phyloP scores from a whole-genome alignment of 805 yeast species.

The Sugiyamaella lignohabitans region DNA sequence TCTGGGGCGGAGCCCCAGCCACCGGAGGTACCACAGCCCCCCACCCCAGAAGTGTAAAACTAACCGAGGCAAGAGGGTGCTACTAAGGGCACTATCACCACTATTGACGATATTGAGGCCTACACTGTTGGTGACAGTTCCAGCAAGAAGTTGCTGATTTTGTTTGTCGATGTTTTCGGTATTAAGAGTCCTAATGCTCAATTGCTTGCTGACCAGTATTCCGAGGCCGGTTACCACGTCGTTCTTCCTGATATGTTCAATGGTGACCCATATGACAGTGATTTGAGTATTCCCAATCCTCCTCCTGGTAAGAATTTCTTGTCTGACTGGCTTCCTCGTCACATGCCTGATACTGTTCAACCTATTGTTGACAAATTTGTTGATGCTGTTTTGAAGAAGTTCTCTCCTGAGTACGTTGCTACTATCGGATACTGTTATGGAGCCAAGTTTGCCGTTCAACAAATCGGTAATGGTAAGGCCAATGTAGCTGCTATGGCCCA shows the following conservation, averaged over 20 bases:
- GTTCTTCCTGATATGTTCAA: constrained; percentile 68
- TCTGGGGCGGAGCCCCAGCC: no score
- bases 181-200: constrained; percentile 47
- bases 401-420: constrained; percentile 44
- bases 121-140: constrained; percentile 41
- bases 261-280: constrained; percentile 36
- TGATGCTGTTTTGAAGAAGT: constrained; percentile 37
- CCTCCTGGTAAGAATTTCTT: constrained; percentile 21
- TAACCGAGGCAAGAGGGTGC: no score
- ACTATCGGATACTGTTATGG: constrained; percentile 82
- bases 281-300: constrained; percentile 27
- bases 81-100: constrained; percentile 22
- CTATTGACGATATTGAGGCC: constrained; percentile 33
- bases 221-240: constrained; percentile 56
- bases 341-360: constrained; percentile 41
- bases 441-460: constrained; percentile 59
- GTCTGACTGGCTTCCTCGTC: constrained; percentile 48
- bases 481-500: constrained; percentile 70
- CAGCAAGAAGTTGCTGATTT: constrained; percentile 48
- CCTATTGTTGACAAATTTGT: constrained; percentile 47
- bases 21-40: no score
- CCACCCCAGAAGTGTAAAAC: no score
- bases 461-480: constrained; percentile 37
- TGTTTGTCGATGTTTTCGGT: constrained; percentile 65
- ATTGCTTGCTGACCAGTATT: constrained; percentile 45